A percentile compares a stretch with the other conserved stretches of the same genome.
phyloP scores from a whole-genome alignment of 2,329 filamentous ascomycete species.

The Sarocladium kiliense region DNA sequence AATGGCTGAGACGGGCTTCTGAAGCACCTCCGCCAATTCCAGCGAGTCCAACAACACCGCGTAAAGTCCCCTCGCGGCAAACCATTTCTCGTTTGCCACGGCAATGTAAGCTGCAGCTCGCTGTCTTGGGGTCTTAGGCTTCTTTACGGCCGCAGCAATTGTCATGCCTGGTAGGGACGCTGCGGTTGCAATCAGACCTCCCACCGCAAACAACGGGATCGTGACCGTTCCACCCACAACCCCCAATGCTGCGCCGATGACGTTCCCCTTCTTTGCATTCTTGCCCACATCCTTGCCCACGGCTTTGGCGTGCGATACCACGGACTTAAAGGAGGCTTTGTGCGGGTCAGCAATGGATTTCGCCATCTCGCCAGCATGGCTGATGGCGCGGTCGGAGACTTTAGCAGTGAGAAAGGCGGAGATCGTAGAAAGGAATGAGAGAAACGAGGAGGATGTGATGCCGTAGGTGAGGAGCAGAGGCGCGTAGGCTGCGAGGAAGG shows the following conservation, averaged over 20 bases:
- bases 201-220: slow-evolving; percentile 31
- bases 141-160: slow-evolving; percentile 26
- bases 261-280: slow-evolving; percentile 32
- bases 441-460: slow-evolving; percentile 29
- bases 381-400: slow-evolving; percentile 36
- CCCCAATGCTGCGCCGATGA: slow-evolving; percentile 31
- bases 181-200: slow-evolving; percentile 29
- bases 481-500: slow-evolving; percentile 34
- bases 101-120: slow-evolving; percentile 35
- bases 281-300: slow-evolving; percentile 29
- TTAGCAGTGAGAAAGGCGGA: slow-evolving; percentile 42
- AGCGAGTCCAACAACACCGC: slow-evolving; percentile 29
- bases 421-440: slow-evolving; percentile 30
- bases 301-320: slow-evolving; percentile 29
- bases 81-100: slow-evolving; percentile 39
- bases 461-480: slow-evolving; percentile 31
- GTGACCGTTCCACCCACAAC: slow-evolving; percentile 31
- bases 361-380: slow-evolving; percentile 36
- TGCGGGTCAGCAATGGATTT: slow-evolving; percentile 30
- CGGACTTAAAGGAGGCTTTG: slow-evolving; percentile 28
- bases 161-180: slow-evolving; percentile 28
- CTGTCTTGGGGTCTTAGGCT: slow-evolving; percentile 35
- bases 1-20: slow-evolving; percentile 29
- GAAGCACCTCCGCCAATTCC: slow-evolving; percentile 22
- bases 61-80: slow-evolving; percentile 31